Percentiles rank a stretch among this genome's conserved stretches.
These are phyloP conservation scores for Umbelopsis vinacea DNA, from an alignment of 192 early-diverging fungal genomes.

Conservation along the genomic window DNA sequence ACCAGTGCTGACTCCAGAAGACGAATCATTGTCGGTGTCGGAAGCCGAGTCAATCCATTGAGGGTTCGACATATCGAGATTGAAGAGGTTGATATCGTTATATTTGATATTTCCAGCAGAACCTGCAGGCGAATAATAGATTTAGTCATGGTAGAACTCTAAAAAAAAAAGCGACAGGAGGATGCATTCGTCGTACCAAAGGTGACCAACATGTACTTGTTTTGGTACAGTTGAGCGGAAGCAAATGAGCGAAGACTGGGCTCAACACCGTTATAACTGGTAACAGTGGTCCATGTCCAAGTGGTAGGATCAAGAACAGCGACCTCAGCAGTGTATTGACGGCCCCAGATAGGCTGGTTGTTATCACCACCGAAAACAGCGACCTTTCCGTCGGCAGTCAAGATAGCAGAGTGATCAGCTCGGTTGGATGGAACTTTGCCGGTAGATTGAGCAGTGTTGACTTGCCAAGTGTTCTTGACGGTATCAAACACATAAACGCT, in stretches of 20 bases:
- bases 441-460: neutral
- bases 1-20: slow-evolving; percentile 29
- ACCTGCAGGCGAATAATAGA: slow-evolving; percentile 11
- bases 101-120: slow-evolving; percentile 29
- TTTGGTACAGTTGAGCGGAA: slow-evolving; percentile 26
- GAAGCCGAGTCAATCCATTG: slow-evolving; percentile 29
- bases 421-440: slow-evolving; percentile 16
- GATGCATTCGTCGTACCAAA: slow-evolving; percentile 33
- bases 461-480: slow-evolving; percentile 26
- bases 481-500: slow-evolving; percentile 30
- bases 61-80: slow-evolving; percentile 6
- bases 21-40: neutral
- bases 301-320: slow-evolving; percentile 33
- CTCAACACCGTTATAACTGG: slow-evolving; percentile 26
- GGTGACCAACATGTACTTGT: slow-evolving; percentile 28
- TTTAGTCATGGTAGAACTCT: neutral
- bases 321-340: slow-evolving; percentile 22
- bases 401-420: slow-evolving; percentile 30
- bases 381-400: slow-evolving; percentile 29
- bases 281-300: slow-evolving; percentile 34
- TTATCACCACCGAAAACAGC: slow-evolving; percentile 38
- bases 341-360: slow-evolving; percentile 9
- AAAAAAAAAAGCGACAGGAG: neutral
- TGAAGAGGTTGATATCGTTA: slow-evolving; percentile 41
- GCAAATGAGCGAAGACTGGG: slow-evolving; percentile 33